Base-by-base conservation (phyloP, 805 yeast genomes). In the Kluyveromyces aestuarii region DNA sequence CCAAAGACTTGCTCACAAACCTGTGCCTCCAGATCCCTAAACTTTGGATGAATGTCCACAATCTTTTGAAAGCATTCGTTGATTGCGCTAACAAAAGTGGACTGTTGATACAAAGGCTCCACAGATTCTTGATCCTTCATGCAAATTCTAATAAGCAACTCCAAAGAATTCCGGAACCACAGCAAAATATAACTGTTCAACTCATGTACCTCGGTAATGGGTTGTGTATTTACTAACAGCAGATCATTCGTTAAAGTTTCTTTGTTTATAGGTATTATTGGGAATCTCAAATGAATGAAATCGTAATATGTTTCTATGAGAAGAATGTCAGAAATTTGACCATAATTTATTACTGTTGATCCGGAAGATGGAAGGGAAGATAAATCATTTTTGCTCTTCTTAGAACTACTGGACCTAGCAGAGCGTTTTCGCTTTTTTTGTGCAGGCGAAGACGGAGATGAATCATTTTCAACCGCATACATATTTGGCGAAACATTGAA, bases 281-380 rank as follows among this genome's bases (percentile, higher is more conserved):
- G 68, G 54, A 71, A 63, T 9, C 65, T 62, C 14, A 69, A 63
- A 48, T 70, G 74, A 27, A 71, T 64, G 55, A 73, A 76, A 50
- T 73, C 77, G 53, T 76, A 77, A 55, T 55, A 79, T 48, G 65
- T 65, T 61, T 67, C 75, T 63, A 68, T 72, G 67, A 67, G 63
- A 58, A 64, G 76, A 55, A 54, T 54, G 48, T 64, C 68, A 9
- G 63, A 56, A 2, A 63, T 61, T 43, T 60, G 61, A 1, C 64
- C 65, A 48, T 61, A 63, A 2, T 52, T 48, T 16, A 59, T 37
- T 3, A 19, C n/a, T n/a, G 46, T 42, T 33, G 39, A 10, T 13
- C 11, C 6, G 2, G 45, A 14, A 17, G 19, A 11, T 10, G 49
- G 37, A 7, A 42, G 16, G 21, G 44, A 40, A 6, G 42, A 40